phyloP scores from a whole-genome alignment of 371 early-diverging fungal species.

The Capillidium rhysosporum region DNA sequence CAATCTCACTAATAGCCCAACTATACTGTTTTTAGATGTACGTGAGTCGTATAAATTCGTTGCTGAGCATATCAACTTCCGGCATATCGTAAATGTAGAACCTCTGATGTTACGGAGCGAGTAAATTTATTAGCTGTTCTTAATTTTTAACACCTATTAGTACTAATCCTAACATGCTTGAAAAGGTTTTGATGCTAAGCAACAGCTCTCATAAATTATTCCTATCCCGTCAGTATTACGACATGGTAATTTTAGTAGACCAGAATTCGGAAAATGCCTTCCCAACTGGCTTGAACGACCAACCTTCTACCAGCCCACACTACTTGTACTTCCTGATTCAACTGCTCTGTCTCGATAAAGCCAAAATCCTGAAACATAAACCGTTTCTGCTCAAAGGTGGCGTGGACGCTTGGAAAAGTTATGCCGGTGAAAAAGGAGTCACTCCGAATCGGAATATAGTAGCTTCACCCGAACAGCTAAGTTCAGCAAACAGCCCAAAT shows the following conservation, averaged over 20 bases:
- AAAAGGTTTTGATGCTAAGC: conserved; percentile 20
- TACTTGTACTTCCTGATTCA: conserved; percentile 11
- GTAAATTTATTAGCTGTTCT: conserved; percentile 15
- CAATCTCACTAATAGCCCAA: conserved; percentile 7
- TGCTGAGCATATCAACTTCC: conserved; percentile 47
- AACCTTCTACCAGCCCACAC: conserved; percentile 6
- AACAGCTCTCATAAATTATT: conserved; percentile 34
- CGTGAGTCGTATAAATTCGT: conserved; percentile 42
- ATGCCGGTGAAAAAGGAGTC: conserved; percentile 21
- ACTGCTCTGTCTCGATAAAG: conserved; percentile 36
- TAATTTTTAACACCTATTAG: conserved; percentile 10
- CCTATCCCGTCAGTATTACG: conserved; percentile 35
- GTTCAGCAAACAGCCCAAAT: conserved; percentile 5
- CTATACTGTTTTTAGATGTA: conserved; percentile 64
- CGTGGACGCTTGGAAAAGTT: conserved; percentile 42
- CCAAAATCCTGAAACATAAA: conserved; percentile 17
- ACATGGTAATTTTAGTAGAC: conserved; percentile 57
- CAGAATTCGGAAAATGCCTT: conserved; percentile 16
- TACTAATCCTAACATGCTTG: conserved; percentile 21
- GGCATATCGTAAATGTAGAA: conserved; percentile 53
- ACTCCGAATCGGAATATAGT: conserved; percentile 9
- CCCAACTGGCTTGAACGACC: not conserved
- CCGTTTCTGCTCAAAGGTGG: conserved; percentile 62
- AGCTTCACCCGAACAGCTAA: not conserved
- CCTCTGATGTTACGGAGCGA: conserved; percentile 37